phyloP scores from a whole-genome alignment of 352 stramenopile species.

The Pythium pectinolyticum region DNA sequence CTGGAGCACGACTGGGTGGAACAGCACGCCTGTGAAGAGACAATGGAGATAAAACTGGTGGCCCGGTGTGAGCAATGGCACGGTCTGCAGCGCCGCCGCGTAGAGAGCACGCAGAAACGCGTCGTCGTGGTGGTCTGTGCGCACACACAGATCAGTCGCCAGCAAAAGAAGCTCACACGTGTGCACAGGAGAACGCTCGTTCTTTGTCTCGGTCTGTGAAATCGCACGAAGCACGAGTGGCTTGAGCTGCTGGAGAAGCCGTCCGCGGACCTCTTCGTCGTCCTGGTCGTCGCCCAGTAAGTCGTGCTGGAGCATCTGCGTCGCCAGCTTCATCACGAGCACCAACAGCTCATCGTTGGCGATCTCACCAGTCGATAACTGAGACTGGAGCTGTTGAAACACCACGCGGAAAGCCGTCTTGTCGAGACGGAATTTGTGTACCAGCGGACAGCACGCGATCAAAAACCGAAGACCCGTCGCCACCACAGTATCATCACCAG shows the following conservation, averaged over 20 bases:
- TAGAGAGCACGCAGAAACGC: conserved; percentile 43
- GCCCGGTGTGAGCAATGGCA: conserved; percentile 41
- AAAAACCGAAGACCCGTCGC: conserved; percentile 54
- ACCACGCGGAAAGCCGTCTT: conserved; percentile 31
- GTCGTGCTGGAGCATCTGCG: conserved; percentile 29
- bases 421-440: conserved; percentile 61
- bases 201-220: not conserved
- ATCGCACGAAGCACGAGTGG: conserved; percentile 8
- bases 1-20: conserved; percentile 42
- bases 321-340: conserved; percentile 35
- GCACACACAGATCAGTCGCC: conserved; percentile 16
- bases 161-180: conserved; percentile 24
- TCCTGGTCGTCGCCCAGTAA: conserved; percentile 53
- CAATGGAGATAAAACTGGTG: conserved; percentile 50
- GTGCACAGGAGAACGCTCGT: not conserved
- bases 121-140: conserved; percentile 28
- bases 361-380: conserved; percentile 15
- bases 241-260: conserved; percentile 26
- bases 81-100: conserved; percentile 35
- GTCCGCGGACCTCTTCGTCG: conserved; percentile 41
- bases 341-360: conserved; percentile 30
- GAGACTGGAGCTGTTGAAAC: conserved; percentile 33
- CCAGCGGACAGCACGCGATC: conserved; percentile 32
- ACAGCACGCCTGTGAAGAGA: conserved; percentile 52
- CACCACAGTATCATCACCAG: conserved; percentile 28